Evolutionary conservation across 148 eudicot genomes (phyloP).

Genomic region (Cornus controversa): DNA sequence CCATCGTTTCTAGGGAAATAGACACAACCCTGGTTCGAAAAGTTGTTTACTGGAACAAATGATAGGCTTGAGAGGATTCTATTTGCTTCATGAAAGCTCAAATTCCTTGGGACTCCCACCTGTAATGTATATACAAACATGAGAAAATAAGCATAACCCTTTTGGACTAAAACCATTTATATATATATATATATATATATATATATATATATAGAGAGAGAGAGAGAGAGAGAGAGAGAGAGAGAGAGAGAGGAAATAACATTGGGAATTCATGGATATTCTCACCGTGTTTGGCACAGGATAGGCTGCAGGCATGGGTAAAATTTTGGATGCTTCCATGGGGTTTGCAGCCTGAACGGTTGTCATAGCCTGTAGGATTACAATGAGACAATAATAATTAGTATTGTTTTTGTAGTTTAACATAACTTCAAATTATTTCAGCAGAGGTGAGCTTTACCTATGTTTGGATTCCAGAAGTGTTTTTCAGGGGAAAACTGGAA

Average conservation of each 20-base stretch:
- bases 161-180: too few relatives aligned
- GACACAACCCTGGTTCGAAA: slow-evolving; percentile 12
- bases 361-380: too few relatives aligned
- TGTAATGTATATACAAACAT: background rate
- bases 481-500: background rate
- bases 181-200: too few relatives aligned
- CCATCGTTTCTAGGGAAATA: slow-evolving; percentile 14
- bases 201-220: too few relatives aligned
- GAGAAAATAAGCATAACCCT: background rate
- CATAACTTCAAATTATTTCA: too few relatives aligned
- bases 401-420: too few relatives aligned
- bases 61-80: too few relatives aligned
- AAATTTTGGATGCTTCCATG: slow-evolving; percentile 23
- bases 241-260: background rate
- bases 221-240: background rate
- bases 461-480: too few relatives aligned
- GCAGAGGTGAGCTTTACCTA: too few relatives aligned
- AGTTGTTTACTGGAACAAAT: slow-evolving; percentile 8
- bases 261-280: background rate
- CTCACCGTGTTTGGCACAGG: slow-evolving; percentile 22
- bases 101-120: slow-evolving; percentile 17
- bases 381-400: too few relatives aligned
- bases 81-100: too few relatives aligned
- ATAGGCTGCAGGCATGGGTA: slow-evolving; percentile 16
- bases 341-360: slow-evolving; percentile 5